Conservation (phyloP, 345 rosid species). For the Crucihimalaya himalaica region DNA sequence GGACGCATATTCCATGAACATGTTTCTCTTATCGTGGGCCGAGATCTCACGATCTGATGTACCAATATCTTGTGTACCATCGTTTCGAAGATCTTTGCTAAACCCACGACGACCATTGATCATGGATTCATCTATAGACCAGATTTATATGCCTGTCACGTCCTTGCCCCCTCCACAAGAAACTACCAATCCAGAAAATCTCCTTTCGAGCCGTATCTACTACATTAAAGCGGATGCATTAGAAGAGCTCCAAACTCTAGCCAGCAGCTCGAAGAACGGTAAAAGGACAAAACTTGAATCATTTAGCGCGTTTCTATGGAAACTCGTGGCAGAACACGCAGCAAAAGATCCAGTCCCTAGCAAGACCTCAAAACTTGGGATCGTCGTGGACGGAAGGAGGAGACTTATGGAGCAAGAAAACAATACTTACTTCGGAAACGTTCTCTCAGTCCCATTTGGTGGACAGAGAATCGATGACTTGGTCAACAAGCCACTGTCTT, state of each 20-base stretch:
- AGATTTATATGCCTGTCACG: conserved; percentile 55
- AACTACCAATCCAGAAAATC: conserved; percentile 17
- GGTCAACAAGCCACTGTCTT: conserved; percentile 48
- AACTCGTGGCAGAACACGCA: conserved; percentile 51
- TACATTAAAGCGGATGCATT: conserved; percentile 46
- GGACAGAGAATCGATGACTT: conserved; percentile 44
- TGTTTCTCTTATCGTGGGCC: conserved; percentile 78
- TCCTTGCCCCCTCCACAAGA: conserved; percentile 51
- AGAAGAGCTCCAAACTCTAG: conserved; percentile 45
- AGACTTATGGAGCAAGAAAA: conserved; percentile 39
- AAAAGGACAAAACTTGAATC: conserved; percentile 66
- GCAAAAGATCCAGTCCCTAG: conserved; percentile 3
- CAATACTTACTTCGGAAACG: conserved; percentile 50
- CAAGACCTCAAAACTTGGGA: conserved; percentile 54
- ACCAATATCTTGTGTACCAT: conserved; percentile 51
- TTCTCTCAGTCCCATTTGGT: conserved; percentile 64
- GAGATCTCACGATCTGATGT: conserved; percentile 48
- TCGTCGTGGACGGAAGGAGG: conserved; percentile 71
- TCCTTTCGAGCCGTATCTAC: conserved; percentile 60
- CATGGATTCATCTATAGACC: conserved; percentile 45
- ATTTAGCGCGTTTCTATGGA: conserved; percentile 70
- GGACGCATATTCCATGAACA: conserved; percentile 72
- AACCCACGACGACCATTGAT: conserved; percentile 53
- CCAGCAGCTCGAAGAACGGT: conserved; percentile 33
- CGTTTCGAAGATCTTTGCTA: conserved; percentile 59